Evolutionary conservation across 2,329 filamentous ascomycete genomes (phyloP), one percentile per base, ranked within the genome.

Genomic region (Aaosphaeria pasadenensis): DNA sequence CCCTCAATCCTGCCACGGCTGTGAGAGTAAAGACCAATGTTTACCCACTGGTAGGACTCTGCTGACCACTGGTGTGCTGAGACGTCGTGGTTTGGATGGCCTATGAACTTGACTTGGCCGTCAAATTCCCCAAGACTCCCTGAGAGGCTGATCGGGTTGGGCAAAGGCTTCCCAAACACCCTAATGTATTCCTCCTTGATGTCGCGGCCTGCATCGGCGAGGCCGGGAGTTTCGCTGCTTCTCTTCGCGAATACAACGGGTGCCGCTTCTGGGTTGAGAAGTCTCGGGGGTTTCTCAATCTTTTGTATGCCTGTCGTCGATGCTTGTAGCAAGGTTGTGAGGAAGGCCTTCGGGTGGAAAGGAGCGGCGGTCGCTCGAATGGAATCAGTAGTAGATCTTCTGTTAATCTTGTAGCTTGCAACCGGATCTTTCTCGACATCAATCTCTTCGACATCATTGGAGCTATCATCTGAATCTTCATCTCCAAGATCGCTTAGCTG

Each of bases 61-160:
- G 50, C 48, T 5, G 70, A 72, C 75, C 75, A 78, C 49, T 75
- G 71, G 45, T 77, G 75, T 2, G 74, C 75, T 29, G 72, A 71
- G 4, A 77, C 65, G 47, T 77, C 73, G 42, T 73, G 68, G 49
- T 76, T 77, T 0, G 74, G 73, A 52, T 78, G 74, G 43, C 72
- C 68, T 31, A 75, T 69, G 58, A 77, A 77, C 11, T 71, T 63
- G 13, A 77, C 59, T 49, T 76, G 67, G 6, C 74, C 74, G 43
- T 76, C 63, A 30, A 64, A 62, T 4, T 56, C 46, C 9, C 64
- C 62, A 35, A 55, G 51, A 30, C 63, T 47, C 39, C 60, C 55
- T 5, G 63, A 60, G 28, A 77, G 64, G 48, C 62, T 70, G 11
- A 71, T 69, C 5, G 68, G 66, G 13, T 71, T 64, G n/a, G 74